Conservation (phyloP, 805 yeast species). For the Pichia rugopelliculosa region DNA sequence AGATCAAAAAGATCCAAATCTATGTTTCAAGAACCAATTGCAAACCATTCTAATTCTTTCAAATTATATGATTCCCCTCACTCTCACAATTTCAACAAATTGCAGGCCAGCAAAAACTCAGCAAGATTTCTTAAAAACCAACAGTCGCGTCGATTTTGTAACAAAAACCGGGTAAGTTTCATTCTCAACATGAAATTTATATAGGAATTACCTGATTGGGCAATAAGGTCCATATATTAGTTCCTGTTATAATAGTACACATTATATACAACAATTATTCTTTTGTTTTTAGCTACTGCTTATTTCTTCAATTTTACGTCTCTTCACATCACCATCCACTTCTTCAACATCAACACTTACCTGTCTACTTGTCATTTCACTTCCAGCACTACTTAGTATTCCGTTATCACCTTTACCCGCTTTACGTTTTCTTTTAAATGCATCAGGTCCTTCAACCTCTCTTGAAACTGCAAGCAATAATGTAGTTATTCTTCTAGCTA, state of each 20-base stretch:
- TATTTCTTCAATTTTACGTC: constrained; percentile 4
- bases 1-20: not conserved
- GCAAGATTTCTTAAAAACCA: not conserved
- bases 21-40: not conserved
- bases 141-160: not conserved
- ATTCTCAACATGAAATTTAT: not conserved
- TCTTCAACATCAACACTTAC: not conserved
- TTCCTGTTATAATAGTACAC: not conserved
- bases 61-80: not conserved
- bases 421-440: constrained; percentile 40
- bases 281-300: too few species aligned
- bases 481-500: constrained; percentile 63
- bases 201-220: not conserved
- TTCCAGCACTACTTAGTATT: not conserved
- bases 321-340: not conserved
- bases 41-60: not conserved
- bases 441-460: constrained; percentile 58
- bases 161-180: not conserved
- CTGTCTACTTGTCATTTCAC: constrained; percentile 20
- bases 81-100: not conserved
- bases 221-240: not conserved
- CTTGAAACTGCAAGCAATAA: constrained; percentile 60
- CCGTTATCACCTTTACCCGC: constrained; percentile 13
- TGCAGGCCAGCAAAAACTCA: not conserved
- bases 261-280: not conserved